Conservation (phyloP, 495 filamentous ascomycete species). For the Saxophila tyrrhenica region DNA sequence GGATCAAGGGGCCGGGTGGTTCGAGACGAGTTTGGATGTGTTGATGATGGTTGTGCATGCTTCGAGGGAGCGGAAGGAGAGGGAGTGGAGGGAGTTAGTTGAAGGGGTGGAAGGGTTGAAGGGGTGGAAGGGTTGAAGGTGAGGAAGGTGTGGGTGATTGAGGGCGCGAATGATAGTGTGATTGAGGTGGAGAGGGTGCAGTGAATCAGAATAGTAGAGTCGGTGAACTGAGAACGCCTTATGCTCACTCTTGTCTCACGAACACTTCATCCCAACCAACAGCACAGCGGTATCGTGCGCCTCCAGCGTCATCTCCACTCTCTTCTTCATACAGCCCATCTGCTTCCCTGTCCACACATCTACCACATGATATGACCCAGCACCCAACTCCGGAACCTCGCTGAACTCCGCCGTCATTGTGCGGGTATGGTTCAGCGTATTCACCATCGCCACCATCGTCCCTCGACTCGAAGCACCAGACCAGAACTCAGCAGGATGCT, state of each 20-base stretch:
- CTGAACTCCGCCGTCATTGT: conserved; percentile 37
- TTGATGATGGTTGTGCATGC: conserved; percentile 34
- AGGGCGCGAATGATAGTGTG: neutral
- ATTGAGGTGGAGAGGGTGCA: conserved; percentile 1
- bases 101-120: conserved; percentile 32
- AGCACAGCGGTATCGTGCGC: conserved; percentile 42
- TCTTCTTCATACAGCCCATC: conserved; percentile 36
- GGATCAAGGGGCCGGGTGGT: conserved; percentile 32
- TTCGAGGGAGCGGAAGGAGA: conserved; percentile 29
- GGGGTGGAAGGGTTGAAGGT: conserved; percentile 31
- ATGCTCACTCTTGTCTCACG: neutral
- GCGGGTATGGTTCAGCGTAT: conserved; percentile 31
- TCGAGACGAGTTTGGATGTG: conserved; percentile 36
- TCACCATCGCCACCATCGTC: conserved; percentile 45
- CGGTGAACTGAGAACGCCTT: no score
- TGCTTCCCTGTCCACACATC: conserved; percentile 45
- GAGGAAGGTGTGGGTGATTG: neutral
- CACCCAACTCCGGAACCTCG: conserved; percentile 44
- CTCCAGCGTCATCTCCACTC: conserved; percentile 30
- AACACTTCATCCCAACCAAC: conserved; percentile 12
- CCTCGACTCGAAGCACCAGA: conserved; percentile 38
- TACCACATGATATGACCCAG: conserved; percentile 36
- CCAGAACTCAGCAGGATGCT: conserved; percentile 52
- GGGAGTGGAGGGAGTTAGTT: conserved; percentile 35
- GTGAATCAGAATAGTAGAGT: no score